Percentiles rank a stretch among this genome's conserved stretches.
Evolutionary conservation across 2,329 filamentous ascomycete genomes (phyloP).

Genomic region (Claviceps pazoutovae): DNA sequence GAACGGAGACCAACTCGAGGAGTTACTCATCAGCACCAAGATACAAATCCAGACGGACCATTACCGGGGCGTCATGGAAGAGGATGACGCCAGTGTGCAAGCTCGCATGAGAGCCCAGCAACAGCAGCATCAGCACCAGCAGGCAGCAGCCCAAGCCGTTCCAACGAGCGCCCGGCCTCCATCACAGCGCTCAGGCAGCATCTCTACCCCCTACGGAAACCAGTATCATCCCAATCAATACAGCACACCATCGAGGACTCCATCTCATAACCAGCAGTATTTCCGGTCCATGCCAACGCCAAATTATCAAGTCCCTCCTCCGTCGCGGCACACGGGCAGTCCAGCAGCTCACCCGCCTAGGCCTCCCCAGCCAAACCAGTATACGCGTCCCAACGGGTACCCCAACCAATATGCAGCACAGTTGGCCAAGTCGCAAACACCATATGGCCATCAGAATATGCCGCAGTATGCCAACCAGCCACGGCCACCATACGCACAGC

Average conservation of each 20-base stretch:
- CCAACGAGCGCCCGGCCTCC: slow-evolving; percentile 21
- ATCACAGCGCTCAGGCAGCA: slow-evolving; percentile 22
- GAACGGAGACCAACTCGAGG: slow-evolving; percentile 72
- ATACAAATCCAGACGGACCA: slow-evolving; percentile 60
- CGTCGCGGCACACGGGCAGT: slow-evolving; percentile 16
- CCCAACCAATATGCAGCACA: slow-evolving; percentile 33
- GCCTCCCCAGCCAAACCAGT: slow-evolving; percentile 31
- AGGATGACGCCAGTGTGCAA: slow-evolving; percentile 54
- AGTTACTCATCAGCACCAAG: slow-evolving; percentile 68
- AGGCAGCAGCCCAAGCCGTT: slow-evolving; percentile 8
- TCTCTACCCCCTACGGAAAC: slow-evolving; percentile 26
- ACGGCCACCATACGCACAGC: slow-evolving; percentile 25
- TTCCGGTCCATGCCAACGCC: slow-evolving; percentile 26
- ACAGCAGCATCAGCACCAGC: slow-evolving; percentile 15
- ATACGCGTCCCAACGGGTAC: slow-evolving; percentile 35
- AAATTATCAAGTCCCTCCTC: slow-evolving; percentile 28
- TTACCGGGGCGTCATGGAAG: slow-evolving; percentile 69
- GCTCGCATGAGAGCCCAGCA: slow-evolving; percentile 31
- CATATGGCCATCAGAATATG: slow-evolving; percentile 37
- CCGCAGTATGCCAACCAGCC: slow-evolving; percentile 33
- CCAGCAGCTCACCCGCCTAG: slow-evolving; percentile 16
- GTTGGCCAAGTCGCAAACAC: slow-evolving; percentile 36
- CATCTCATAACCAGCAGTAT: slow-evolving; percentile 30
- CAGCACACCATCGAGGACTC: slow-evolving; percentile 30
- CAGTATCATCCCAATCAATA: slow-evolving; percentile 34